Conservation (phyloP, 2,329 filamentous ascomycete species). For the Aspergillus pseudonomiae region DNA sequence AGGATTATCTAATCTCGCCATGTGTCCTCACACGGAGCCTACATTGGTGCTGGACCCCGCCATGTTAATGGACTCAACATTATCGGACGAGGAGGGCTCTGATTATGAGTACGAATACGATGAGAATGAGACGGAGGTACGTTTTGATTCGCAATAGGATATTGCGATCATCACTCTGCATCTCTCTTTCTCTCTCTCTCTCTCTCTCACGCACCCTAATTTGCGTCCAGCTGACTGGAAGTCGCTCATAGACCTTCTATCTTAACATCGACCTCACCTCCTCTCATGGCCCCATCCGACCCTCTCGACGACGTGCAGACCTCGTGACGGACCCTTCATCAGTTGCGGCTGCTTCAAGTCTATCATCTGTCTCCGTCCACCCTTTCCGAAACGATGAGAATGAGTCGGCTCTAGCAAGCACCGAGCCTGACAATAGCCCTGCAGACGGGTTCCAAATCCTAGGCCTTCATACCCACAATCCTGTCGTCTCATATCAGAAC, state of each 20-base stretch:
- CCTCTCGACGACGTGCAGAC: slow-evolving; percentile 33
- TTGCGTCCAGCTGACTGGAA: neutral
- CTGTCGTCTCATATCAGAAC: slow-evolving; percentile 78
- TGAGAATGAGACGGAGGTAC: slow-evolving; percentile 55
- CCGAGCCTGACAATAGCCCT: slow-evolving; percentile 28
- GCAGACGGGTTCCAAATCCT: slow-evolving; percentile 70
- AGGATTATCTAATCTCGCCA: slow-evolving; percentile 5
- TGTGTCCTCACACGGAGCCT: slow-evolving; percentile 12
- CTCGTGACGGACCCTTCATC: slow-evolving; percentile 7
- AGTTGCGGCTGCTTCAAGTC: slow-evolving; percentile 9
- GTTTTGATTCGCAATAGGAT: slow-evolving; percentile 3
- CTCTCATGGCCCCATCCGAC: slow-evolving; percentile 41
- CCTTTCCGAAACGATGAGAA: slow-evolving; percentile 27
- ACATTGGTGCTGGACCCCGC: slow-evolving; percentile 28
- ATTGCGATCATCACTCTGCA: neutral
- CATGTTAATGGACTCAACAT: slow-evolving; percentile 22
- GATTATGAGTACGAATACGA: slow-evolving; percentile 67
- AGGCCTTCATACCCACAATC: slow-evolving; percentile 76
- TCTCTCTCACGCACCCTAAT: neutral
- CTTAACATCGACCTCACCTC: slow-evolving; percentile 62
- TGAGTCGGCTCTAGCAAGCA: slow-evolving; percentile 44
- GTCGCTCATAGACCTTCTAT: slow-evolving; percentile 54
- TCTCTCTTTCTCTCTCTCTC: neutral
- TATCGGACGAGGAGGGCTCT: slow-evolving; percentile 44
- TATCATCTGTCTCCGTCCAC: slow-evolving; percentile 15